Evolutionary conservation across 2,329 filamentous ascomycete genomes (phyloP), one percentile per base, ranked within the genome.

Genomic region (Epichloe gansuensis): DNA sequence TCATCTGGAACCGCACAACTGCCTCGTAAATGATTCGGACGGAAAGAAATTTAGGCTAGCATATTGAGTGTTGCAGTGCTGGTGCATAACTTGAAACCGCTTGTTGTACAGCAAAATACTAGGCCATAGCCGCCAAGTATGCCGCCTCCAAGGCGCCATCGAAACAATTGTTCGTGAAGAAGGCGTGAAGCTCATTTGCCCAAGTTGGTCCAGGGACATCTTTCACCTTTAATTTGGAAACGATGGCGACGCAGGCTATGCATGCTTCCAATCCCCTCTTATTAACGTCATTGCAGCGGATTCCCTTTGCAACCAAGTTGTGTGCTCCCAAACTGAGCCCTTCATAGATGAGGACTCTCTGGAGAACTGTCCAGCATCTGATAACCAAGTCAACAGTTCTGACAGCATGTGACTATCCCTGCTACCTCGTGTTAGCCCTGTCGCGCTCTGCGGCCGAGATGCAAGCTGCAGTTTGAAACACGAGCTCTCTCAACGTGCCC

Each of bases 341-440:
- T 11, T 9, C 36, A 31, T 31, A 17, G 34, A n/a, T 13, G 45
- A 34, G 39, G 34, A 23, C n/a, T 5, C 11, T 27, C 13, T 17
- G 21, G 39, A 31, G 13, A 9, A 8, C 9, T 21, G 31, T 27
- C 34, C 34, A 27, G 12, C 21, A 23, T 38, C 21, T 39, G 49
- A 17, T 35, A 7, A 23, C 44, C 31, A 44, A 31, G 35, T 8
- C 12, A 7, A 15, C 27, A 25, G 38, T 25, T 25, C 15, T 23
- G 40, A 47, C 36, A 34, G 43, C 44, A 47, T 48, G 27, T 43
- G 44, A 35, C 39, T 13, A 53, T 54, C 53, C 53, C 31, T 54
- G 51, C 31, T 44, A 38, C 53, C 51, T 54, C 53, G 53, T 54
- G 50, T 53, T 50, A 44, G 43, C 48, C 53, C 51, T 53, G 51